Percentiles rank a stretch among this genome's conserved stretches.
phyloP scores from a whole-genome alignment of 73 alveolate species.

The Paraurostyla sp. region DNA sequence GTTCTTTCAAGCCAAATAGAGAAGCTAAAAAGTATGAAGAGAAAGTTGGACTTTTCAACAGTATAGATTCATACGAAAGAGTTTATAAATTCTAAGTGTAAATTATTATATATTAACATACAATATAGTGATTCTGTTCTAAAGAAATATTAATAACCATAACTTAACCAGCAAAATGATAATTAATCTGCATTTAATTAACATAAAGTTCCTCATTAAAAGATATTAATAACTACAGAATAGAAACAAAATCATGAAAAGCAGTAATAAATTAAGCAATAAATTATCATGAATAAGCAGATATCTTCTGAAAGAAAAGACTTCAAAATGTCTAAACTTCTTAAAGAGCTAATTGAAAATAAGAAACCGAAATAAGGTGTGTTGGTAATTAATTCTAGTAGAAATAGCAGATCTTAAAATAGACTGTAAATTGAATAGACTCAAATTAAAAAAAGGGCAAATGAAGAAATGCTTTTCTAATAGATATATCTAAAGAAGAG shows the following conservation, averaged over 20 bases:
- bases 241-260: background rate
- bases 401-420: background rate
- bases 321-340: background rate
- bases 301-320: background rate
- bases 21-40: slow-evolving; percentile 48
- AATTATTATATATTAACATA: background rate
- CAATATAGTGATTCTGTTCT: slow-evolving; percentile 38
- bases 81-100: slow-evolving; percentile 56
- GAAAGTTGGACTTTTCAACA: background rate
- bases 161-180: background rate
- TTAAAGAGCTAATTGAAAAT: slow-evolving; percentile 8
- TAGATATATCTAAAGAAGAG: slow-evolving; percentile 6
- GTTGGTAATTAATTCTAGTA: background rate
- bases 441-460: background rate
- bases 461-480: slow-evolving; percentile 10
- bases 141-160: background rate
- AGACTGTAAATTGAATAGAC: background rate
- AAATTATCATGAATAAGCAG: background rate
- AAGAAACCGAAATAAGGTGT: no score
- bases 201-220: background rate
- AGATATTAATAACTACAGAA: background rate
- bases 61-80: slow-evolving; percentile 26
- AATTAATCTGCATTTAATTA: background rate
- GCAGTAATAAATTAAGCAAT: background rate
- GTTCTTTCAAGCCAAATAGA: slow-evolving; percentile 41